Conservation (phyloP, 2,329 filamentous ascomycete genomes). For the Thelonectria discophora region DNA sequence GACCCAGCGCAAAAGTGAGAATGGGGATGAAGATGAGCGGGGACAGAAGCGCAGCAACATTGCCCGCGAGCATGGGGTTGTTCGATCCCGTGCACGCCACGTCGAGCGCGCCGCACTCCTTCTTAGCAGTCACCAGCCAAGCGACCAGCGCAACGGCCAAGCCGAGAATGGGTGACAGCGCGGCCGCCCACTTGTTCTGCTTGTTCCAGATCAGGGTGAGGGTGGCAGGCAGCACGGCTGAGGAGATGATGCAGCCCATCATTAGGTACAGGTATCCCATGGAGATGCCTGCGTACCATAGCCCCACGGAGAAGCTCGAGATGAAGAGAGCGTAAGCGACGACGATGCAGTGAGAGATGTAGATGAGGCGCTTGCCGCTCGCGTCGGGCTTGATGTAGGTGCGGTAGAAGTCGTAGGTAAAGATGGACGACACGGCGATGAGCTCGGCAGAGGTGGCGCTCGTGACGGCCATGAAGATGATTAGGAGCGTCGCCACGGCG, state of each 20-base stretch:
- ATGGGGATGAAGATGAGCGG: conserved; percentile 79
- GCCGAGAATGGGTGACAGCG: conserved; percentile 72
- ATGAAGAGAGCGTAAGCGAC: conserved; percentile 77
- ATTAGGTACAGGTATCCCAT: conserved; percentile 92
- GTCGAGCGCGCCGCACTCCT: conserved; percentile 71
- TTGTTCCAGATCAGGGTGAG: conserved; percentile 82
- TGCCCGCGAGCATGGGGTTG: conserved; percentile 87
- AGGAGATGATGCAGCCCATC: conserved; percentile 91
- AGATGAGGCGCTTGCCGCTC: conserved; percentile 79
- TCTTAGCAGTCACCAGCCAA: conserved; percentile 76
- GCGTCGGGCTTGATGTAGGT: conserved; percentile 74
- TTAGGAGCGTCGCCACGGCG: conserved; percentile 37
- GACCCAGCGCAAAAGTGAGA: conserved; percentile 68
- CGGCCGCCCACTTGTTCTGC: conserved; percentile 78
- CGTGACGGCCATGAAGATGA: conserved; percentile 40
- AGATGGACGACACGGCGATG: conserved; percentile 84
- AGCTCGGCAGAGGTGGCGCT: conserved; percentile 70
- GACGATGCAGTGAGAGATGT: conserved; percentile 79
- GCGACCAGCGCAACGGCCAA: conserved; percentile 72
- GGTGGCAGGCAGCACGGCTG: conserved; percentile 83
- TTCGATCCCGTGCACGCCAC: conserved; percentile 83
- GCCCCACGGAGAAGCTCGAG: conserved; percentile 78
- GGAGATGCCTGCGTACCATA: conserved; percentile 77
- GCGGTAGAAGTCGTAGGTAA: conserved; percentile 81
- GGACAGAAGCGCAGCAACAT: conserved; percentile 82